Evolutionary conservation across 1,139 yeast species (phyloP), one percentile per base, ranked within the genome.

Genomic region (Scheffersomyces parashehatae): DNA sequence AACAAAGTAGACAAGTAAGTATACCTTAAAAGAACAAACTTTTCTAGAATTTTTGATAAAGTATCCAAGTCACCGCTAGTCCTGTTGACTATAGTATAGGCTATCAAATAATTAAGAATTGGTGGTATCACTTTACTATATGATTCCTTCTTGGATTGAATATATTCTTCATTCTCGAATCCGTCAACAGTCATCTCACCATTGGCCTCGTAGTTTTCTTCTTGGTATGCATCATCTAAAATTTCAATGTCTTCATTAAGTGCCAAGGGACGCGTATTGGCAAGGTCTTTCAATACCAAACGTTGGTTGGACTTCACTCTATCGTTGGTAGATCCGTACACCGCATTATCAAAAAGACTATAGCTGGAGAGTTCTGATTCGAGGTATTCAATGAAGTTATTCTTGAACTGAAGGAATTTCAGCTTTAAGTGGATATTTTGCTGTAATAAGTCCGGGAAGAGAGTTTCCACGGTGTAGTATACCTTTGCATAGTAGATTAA

Each of bases 401-500:
- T 28, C 44, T 62, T 70, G 45, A 70, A 56, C 2, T 42, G 41
- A 3, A 38, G 9, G 43, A 67, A 64, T n/a, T 56, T 59, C 9
- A 40, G 33, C 7, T 46, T 41, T 13, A 62, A 46, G 24, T 54
- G 52, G 2, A 42, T 39, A 35, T 62, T 58, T 1, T 45, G 14
- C 2, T 40, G 39, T 28, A 71, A 53, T 1, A 59, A 53, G 12
- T 56, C 57, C 5, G 38, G 38, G 44, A 70, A 71, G 3, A 53
- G 47, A 0, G 46, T 35, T 28, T 65, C 68, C 9, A 72, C 55
- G 1, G 73, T 62, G 45, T 63, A 60, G 49, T 60, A 71, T 15
- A 71, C 54, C 40, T 70, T 69, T 16, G 75, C 68, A 48, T 63
- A 67, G 43, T 63, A 60, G 6, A 73, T 60, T 40, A 65, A 61